Evolutionary conservation across 331 rosid genomes (phyloP).

Genomic region (Telfairia occidentalis): DNA sequence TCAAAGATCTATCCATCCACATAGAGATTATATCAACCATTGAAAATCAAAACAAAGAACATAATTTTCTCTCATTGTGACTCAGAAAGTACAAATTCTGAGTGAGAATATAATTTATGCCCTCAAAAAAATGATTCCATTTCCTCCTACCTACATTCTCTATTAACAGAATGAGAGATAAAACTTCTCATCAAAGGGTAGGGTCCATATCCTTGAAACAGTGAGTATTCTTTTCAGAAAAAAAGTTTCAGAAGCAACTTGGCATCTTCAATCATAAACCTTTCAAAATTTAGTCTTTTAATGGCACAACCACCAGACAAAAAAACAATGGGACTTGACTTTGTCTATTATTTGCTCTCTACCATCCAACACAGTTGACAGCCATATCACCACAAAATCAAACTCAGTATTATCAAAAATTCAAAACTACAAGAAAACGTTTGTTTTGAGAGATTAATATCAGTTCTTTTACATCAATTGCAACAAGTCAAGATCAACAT

Average conservation of each 20-base stretch:
- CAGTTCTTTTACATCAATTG: not conserved
- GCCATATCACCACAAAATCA: slow-evolving; percentile 6
- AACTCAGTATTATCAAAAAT: not conserved
- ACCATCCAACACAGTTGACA: slow-evolving; percentile 4
- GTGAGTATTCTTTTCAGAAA: not conserved
- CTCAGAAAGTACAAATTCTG: not conserved
- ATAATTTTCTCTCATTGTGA: not conserved
- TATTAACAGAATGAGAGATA: not conserved
- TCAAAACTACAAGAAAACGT: not conserved
- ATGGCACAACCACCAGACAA: slow-evolving; percentile 14
- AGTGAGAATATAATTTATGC: not conserved
- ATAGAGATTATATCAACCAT: not conserved
- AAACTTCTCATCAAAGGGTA: not conserved
- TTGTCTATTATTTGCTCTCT: not conserved
- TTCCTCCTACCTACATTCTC: not conserved
- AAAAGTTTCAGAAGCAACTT: not conserved
- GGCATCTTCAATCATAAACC: slow-evolving; percentile 7
- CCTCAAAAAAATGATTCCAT: not conserved
- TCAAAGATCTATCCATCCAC: not conserved
- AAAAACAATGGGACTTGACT: not conserved
- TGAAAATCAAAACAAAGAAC: not conserved
- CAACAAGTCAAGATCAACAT: not conserved
- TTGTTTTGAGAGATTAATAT: slow-evolving; percentile 2
- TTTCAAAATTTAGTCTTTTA: not conserved
- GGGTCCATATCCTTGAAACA: not conserved